These are phyloP conservation scores for Aspergillus fijiensis DNA, from an alignment of 2,329 filamentous ascomycete genomes.

Conservation along the genomic window DNA sequence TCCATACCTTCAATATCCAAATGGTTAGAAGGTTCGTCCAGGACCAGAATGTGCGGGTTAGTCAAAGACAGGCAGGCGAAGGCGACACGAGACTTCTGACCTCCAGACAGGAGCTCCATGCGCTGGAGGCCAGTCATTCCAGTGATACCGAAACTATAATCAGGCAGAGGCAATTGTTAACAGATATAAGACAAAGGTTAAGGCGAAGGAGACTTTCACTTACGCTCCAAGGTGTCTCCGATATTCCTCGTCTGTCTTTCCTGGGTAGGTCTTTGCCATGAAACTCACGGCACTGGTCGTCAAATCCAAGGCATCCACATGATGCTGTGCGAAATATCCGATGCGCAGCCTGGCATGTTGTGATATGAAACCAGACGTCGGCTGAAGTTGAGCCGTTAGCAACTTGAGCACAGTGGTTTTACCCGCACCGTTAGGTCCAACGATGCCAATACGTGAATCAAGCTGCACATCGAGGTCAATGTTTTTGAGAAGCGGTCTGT, in stretches of 20 bases:
- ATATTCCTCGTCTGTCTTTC: constrained; percentile 93
- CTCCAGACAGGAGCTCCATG: constrained; percentile 90
- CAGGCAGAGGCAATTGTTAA: constrained; percentile 1
- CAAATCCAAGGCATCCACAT: constrained; percentile 93
- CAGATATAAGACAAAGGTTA: not conserved
- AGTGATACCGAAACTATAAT: constrained; percentile 64
- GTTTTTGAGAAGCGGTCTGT: constrained; percentile 76
- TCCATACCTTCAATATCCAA: constrained; percentile 99
- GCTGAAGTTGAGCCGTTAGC: constrained; percentile 80
- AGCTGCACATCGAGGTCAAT: constrained; percentile 96
- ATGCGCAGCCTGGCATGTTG: constrained; percentile 84
- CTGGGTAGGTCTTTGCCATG: constrained; percentile 90
- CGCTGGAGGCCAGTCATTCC: constrained; percentile 96
- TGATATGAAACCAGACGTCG: constrained; percentile 78
- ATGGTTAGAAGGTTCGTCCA: constrained; percentile 98
- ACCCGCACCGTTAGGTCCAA: constrained; percentile 98
- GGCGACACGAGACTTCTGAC: constrained; percentile 96
- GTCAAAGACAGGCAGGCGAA: constrained; percentile 94
- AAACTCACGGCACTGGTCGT: constrained; percentile 87
- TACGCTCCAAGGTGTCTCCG: constrained; percentile 89
- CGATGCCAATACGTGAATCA: constrained; percentile 96
- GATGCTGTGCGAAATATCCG: constrained; percentile 97
- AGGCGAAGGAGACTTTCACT: constrained; percentile 40
- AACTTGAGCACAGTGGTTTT: constrained; percentile 98
- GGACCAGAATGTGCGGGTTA: constrained; percentile 94